These are phyloP conservation scores for Cardamine chenopodiifolia DNA, from an alignment of 345 rosid genomes.

Conservation along the genomic window DNA sequence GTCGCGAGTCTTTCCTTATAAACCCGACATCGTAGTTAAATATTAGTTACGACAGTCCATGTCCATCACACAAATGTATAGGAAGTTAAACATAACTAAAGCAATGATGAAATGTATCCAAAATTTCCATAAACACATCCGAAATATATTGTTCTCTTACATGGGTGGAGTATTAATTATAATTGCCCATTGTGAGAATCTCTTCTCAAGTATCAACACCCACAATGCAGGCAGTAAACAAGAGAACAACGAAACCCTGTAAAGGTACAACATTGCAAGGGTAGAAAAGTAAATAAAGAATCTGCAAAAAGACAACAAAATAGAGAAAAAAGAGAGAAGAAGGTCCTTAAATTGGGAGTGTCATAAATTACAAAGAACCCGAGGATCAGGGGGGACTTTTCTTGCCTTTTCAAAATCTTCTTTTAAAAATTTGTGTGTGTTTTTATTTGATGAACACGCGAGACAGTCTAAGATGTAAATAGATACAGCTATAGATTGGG, in stretches of 20 bases:
- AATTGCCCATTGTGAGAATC: too few relatives aligned
- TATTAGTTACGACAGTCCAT: background rate
- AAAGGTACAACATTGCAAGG: conserved; percentile 23
- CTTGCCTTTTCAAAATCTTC: background rate
- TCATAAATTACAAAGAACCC: conserved; percentile 47
- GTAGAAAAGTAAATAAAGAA: conserved; percentile 15
- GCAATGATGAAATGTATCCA: background rate
- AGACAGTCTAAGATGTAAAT: conserved; percentile 27
- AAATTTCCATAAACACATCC: background rate
- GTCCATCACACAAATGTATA: background rate
- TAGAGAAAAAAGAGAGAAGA: conserved; percentile 18
- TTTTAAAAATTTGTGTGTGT: background rate
- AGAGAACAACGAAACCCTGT: conserved; percentile 14
- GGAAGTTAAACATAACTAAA: background rate
- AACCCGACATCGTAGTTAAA: background rate
- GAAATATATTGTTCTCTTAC: background rate
- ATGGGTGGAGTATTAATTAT: background rate
- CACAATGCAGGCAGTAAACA: conserved; percentile 10
- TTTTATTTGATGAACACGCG: too few relatives aligned
- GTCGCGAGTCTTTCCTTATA: background rate
- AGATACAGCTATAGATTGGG: conserved; percentile 31
- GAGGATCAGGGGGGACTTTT: conserved; percentile 45
- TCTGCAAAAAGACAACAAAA: conserved; percentile 23
- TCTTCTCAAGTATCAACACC: background rate
- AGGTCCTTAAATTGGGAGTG: conserved; percentile 35